Base-by-base conservation (phyloP, 768 basidiomycete genomes). In the Tulasnella sp. region DNA sequence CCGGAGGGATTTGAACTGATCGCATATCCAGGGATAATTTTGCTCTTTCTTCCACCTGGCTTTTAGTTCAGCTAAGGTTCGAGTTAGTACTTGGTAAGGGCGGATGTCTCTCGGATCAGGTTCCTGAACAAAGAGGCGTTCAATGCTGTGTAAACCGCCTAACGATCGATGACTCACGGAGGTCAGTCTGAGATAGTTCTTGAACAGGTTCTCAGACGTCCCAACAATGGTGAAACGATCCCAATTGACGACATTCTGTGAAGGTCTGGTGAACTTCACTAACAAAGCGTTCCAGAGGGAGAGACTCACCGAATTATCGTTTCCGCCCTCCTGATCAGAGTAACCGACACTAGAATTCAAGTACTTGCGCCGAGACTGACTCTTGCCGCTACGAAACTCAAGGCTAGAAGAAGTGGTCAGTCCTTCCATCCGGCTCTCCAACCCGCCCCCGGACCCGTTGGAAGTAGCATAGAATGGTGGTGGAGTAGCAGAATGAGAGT, bases 161-260 rank as follows among this genome's bases (percentile, higher is more conserved):
- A 7, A 23, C 29, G 11, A 57, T 17, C 15, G 19, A 51, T 11
- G 27, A 21, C 31, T 60, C 62, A 91, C 92, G 63, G 87, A 84
- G 43, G 96, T 99, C 57, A 99, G 71, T 41, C 96, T 82, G 15
- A 99, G 74, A 69, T 97, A 99, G 60, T 93, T 87, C 73, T 98
- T 99, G 75, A 97, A 97, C 23, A 96, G 71, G 63, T 86, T 86
- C 64, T 77, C 75, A 52, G 79, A 91, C 39, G 85, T 93, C 49
- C 96, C 96, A 56, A 94, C 90, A 64, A 99, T 97, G 6, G 93
- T 97, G 69, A 82, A 77, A 58, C 81, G 81, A 72, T 99, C 96
- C 96, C 96, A 99, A 67, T 93, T 84, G 52, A 91, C 83, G 7
- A 94, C 92, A 64, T 93, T 94, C 94, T 98, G 63, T 5, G 35